A percentile compares a stretch with the other conserved stretches of the same genome.
Evolutionary conservation across 2,329 filamentous ascomycete genomes (phyloP).

Genomic region (Pestalotiopsis sp.): DNA sequence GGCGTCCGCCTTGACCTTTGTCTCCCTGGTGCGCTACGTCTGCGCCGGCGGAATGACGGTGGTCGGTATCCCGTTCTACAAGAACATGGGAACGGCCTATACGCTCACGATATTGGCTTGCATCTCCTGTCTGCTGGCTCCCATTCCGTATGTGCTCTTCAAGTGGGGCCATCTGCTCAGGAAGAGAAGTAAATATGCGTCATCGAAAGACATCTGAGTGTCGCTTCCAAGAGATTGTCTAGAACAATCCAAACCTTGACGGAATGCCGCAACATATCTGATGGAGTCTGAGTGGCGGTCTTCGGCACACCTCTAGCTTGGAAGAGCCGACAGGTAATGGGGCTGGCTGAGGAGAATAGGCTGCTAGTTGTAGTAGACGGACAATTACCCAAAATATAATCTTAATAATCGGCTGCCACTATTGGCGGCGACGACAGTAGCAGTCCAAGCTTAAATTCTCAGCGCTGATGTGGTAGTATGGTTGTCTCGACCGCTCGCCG

Average conservation of each 20-base stretch:
- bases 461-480: no score
- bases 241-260: neutral
- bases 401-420: no score
- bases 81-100: conserved; percentile 35
- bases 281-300: neutral
- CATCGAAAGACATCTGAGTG: conserved; percentile 14
- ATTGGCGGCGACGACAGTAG: no score
- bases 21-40: conserved; percentile 32
- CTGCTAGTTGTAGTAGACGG: neutral
- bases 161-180: conserved; percentile 14
- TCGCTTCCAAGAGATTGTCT: neutral
- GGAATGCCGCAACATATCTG: neutral
- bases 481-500: no score
- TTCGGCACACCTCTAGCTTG: neutral
- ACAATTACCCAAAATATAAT: no score
- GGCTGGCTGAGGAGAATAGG: neutral
- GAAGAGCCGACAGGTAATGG: neutral
- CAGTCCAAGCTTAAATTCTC: no score
- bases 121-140: conserved; percentile 28
- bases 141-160: conserved; percentile 33
- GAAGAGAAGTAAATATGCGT: conserved; percentile 16
- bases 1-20: conserved; percentile 34
- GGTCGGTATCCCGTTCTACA: conserved; percentile 35
- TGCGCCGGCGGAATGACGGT: conserved; percentile 37
- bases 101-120: conserved; percentile 36